These are phyloP conservation scores for Solanum boliviense DNA, from an alignment of 257 asterid genomes.

Conservation along the genomic window DNA sequence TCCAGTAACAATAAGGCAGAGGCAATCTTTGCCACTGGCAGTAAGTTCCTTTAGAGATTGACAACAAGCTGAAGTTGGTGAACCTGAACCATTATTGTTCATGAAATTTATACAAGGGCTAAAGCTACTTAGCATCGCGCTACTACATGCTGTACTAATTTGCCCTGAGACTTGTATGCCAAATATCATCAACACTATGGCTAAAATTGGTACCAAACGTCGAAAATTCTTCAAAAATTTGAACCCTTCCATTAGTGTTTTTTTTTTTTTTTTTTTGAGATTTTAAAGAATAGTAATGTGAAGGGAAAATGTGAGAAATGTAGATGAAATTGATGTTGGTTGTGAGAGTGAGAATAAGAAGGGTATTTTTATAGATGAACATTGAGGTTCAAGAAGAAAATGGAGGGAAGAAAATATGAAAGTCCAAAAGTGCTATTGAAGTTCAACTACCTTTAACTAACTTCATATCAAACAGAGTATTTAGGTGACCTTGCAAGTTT, in stretches of 20 bases:
- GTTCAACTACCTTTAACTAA: conserved; percentile 16
- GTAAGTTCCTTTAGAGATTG: conserved; percentile 51
- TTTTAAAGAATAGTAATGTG: conserved; percentile 3
- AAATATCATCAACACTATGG: conserved; percentile 9
- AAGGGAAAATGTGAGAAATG: neutral
- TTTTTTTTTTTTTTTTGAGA: neutral
- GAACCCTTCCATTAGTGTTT: conserved; percentile 5
- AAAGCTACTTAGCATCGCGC: conserved; percentile 53
- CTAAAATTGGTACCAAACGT: conserved; percentile 10
- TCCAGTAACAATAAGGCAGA: conserved; percentile 56
- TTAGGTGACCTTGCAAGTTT: conserved; percentile 10
- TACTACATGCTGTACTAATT: conserved; percentile 38
- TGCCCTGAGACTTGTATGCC: conserved; percentile 19
- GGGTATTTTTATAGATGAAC: neutral
- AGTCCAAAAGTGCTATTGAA: conserved; percentile 5
- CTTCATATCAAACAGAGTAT: neutral
- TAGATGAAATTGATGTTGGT: neutral
- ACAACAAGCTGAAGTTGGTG: conserved; percentile 62
- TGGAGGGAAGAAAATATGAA: neutral
- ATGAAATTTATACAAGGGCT: conserved; percentile 39
- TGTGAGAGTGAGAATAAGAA: neutral
- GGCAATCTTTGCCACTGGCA: conserved; percentile 52
- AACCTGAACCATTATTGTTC: conserved; percentile 19
- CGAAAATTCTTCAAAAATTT: conserved; percentile 8
- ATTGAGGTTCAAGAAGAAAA: neutral